Evolutionary conservation across 768 basidiomycete genomes (phyloP).

Genomic region (Paxillus rubicundulus): DNA sequence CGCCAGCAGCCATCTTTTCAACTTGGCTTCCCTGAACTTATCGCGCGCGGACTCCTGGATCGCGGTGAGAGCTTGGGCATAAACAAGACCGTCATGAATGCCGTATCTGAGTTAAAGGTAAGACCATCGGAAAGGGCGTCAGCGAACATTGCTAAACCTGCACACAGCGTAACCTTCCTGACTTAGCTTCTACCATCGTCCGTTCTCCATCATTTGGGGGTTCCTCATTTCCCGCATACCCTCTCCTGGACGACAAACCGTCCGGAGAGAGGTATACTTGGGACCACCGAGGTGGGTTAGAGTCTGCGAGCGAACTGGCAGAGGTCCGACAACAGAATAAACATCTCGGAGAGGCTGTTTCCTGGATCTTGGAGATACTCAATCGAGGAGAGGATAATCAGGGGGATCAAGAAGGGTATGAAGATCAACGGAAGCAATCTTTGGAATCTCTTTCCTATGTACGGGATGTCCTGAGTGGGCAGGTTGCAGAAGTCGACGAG

Average conservation of each 20-base stretch:
- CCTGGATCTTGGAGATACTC: constrained; percentile 73
- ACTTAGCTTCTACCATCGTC: constrained; percentile 67
- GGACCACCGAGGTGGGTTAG: constrained; percentile 68
- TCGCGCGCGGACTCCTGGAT: constrained; percentile 71
- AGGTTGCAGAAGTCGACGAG: constrained; percentile 56
- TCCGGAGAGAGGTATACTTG: constrained; percentile 60
- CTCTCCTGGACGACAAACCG: constrained; percentile 58
- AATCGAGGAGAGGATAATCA: constrained; percentile 47
- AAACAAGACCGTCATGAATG: constrained; percentile 78
- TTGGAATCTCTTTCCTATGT: constrained; percentile 76
- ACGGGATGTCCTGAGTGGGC: constrained; percentile 65
- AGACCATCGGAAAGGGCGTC: constrained; percentile 15
- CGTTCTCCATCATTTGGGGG: constrained; percentile 45
- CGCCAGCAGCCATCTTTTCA: constrained; percentile 44
- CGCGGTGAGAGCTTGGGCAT: constrained; percentile 79
- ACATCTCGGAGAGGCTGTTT: constrained; percentile 63
- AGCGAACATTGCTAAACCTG: constrained; percentile 8
- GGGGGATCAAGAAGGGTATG: constrained; percentile 38
- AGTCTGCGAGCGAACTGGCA: constrained; percentile 63
- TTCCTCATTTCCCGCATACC: constrained; percentile 49
- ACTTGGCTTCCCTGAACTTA: constrained; percentile 65
- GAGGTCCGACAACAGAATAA: constrained; percentile 57
- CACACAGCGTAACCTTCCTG: constrained; percentile 77
- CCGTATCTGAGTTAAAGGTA: constrained; percentile 75
- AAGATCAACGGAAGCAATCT: constrained; percentile 54